Percentiles rank a stretch among this genome's conserved stretches.
Conservation (phyloP, 202 grass and related monocot species). For the Zoysia matrella region DNA sequence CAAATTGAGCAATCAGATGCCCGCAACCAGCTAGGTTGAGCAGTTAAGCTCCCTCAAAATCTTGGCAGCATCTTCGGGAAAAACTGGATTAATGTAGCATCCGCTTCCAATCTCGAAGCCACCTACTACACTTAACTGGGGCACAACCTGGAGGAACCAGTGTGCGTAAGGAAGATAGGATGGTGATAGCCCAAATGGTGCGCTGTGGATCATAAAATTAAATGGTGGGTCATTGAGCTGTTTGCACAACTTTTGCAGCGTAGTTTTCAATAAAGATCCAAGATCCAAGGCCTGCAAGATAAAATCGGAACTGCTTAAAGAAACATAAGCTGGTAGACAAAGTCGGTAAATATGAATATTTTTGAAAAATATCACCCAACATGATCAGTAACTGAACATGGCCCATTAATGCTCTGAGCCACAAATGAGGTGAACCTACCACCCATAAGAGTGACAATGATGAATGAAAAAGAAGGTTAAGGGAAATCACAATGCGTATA, state of each 20-base stretch:
- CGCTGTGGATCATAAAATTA: slow-evolving; percentile 85
- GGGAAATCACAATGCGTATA: too few species aligned
- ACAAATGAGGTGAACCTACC: too few species aligned
- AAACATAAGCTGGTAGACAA: neutral
- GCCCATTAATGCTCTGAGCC: too few species aligned
- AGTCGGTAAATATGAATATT: neutral
- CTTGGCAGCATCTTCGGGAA: slow-evolving; percentile 89
- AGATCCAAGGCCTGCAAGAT: slow-evolving; percentile 75
- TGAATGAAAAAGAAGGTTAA: too few species aligned
- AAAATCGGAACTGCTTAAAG: neutral
- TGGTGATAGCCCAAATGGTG: slow-evolving; percentile 55
- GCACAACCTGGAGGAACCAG: slow-evolving; percentile 96
- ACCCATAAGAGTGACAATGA: too few species aligned
- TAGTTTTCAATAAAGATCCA: slow-evolving; percentile 67
- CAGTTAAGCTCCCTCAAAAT: slow-evolving; percentile 73
- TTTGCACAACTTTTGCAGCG: slow-evolving; percentile 82
- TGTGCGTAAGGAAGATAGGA: slow-evolving; percentile 64
- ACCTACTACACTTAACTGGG: slow-evolving; percentile 69
- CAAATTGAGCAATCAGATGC: neutral
- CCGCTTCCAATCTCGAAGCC: slow-evolving; percentile 94
- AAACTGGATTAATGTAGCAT: slow-evolving; percentile 95
- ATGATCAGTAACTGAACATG: too few species aligned
- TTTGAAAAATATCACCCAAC: too few species aligned
- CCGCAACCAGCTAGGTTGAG: slow-evolving; percentile 46
- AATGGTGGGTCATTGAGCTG: slow-evolving; percentile 88